Evolutionary conservation across 192 early-diverging fungal species (phyloP), one percentile per base, ranked within the genome.

Genomic region (Chytriomyces sp.): DNA sequence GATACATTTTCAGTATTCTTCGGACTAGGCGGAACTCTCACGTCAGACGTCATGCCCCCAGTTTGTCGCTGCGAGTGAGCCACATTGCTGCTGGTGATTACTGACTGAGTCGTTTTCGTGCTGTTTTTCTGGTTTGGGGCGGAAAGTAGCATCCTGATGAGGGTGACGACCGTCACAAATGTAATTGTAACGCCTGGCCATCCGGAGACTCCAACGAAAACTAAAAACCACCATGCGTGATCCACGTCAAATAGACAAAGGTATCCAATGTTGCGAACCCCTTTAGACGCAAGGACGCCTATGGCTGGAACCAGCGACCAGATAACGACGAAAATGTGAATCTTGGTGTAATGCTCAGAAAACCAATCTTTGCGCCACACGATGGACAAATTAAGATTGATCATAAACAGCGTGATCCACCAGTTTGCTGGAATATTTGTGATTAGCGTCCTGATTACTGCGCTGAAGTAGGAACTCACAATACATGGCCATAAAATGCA

Each of bases 281-380:
- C 10, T 6, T 36, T 36, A 5, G 33, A 14, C 32, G 58, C 58
- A 12, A 36, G 26, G 26, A 60, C 22, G 17, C 58, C 58, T 14
- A 60, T 60, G 22, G 58, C 58, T 8, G 58, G 58, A 8, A 60
- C 22, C 5, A 28, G 8, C 7, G 28, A 30, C 10, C 37, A 60
- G 4, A 60, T 5, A 14, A 60, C 5, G 7, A 8, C 5, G 22
- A 60, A 17, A 12, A 36, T 33, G 30, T 7, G 4, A 7, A 33
- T 12, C 22, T 17, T 8, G 17, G 31, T 36, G 7, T 32, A 32
- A 36, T 22, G 25, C 7, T 60, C 58, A 22, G 8, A 36, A 17
- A 60, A 36, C 58, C 58, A 60, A 36, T 60, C 58, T 10, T 25
- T 60, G 8, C 32, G 31, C 58, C 58, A 60, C 6, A 60, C 58